Evolutionary conservation across 495 filamentous ascomycete genomes (phyloP).

Genomic region (Poronia punctata): DNA sequence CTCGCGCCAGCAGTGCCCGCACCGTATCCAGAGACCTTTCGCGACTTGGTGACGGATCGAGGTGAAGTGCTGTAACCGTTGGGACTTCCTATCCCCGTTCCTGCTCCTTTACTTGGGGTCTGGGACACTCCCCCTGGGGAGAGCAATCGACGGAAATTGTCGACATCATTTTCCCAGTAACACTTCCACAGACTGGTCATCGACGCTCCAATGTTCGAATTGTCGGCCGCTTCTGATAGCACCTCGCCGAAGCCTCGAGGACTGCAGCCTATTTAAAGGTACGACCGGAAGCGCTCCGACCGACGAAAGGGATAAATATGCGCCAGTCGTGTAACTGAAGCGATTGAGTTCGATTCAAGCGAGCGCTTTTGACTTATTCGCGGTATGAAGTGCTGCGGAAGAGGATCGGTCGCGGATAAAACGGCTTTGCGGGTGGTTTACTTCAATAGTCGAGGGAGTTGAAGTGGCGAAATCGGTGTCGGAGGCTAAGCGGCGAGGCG

Average conservation of each 20-base stretch:
- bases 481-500: too few relatives aligned
- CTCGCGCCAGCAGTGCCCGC: constrained; percentile 20
- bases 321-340: too few relatives aligned
- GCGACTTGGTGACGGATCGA: constrained; percentile 33
- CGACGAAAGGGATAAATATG: not conserved
- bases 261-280: constrained; percentile 83
- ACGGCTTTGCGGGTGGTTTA: not conserved
- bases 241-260: constrained; percentile 79
- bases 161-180: constrained; percentile 94
- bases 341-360: too few relatives aligned
- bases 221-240: constrained; percentile 58
- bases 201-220: constrained; percentile 46
- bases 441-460: not conserved
- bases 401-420: not conserved
- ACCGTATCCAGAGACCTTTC: constrained; percentile 36
- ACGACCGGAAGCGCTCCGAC: constrained; percentile 36
- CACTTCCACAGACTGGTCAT: constrained; percentile 98
- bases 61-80: constrained; percentile 38
- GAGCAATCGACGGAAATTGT: constrained; percentile 78
- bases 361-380: too few relatives aligned
- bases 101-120: constrained; percentile 37
- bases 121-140: constrained; percentile 54
- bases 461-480: not conserved
- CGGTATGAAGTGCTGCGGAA: too few relatives aligned
- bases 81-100: constrained; percentile 20